These are phyloP conservation scores for Penicillium sp. DNA, from an alignment of 2,329 filamentous ascomycete genomes.

Conservation along the genomic window DNA sequence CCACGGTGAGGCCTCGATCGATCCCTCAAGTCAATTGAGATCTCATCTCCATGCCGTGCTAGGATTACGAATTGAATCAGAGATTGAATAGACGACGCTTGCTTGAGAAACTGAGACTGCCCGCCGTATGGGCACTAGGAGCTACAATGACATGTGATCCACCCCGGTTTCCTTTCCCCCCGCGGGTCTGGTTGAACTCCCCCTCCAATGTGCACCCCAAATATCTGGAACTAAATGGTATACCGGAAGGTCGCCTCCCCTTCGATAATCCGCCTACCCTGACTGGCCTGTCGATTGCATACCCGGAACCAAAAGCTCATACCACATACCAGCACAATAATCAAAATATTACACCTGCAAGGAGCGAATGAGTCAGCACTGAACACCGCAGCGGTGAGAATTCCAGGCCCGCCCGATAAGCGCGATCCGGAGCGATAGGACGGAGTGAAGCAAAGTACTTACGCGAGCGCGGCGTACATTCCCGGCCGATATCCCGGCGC, in stretches of 20 bases:
- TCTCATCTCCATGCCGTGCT: background rate
- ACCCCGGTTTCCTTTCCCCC: background rate
- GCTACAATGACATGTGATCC: constrained; percentile 6
- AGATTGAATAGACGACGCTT: background rate
- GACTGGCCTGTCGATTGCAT: constrained; percentile 41
- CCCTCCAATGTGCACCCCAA: background rate
- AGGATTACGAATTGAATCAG: background rate
- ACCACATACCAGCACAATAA: constrained; percentile 34
- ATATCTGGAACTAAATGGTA: constrained; percentile 28
- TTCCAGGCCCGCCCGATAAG: background rate
- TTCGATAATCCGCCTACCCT: constrained; percentile 41
- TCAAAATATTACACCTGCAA: constrained; percentile 39
- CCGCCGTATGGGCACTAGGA: background rate
- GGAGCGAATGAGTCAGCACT: background rate
- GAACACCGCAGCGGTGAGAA: background rate
- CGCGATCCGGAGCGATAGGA: background rate
- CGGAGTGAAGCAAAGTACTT: constrained; percentile 20
- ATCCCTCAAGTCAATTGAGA: background rate
- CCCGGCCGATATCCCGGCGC: constrained; percentile 42
- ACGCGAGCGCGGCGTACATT: constrained; percentile 40
- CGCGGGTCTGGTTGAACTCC: background rate
- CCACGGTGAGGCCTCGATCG: constrained; percentile 2
- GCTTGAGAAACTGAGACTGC: background rate
- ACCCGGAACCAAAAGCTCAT: constrained; percentile 39
- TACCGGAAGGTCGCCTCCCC: constrained; percentile 44